Conservation (phyloP, 148 eudicot species). For the Rhododendron williamsianum region DNA sequence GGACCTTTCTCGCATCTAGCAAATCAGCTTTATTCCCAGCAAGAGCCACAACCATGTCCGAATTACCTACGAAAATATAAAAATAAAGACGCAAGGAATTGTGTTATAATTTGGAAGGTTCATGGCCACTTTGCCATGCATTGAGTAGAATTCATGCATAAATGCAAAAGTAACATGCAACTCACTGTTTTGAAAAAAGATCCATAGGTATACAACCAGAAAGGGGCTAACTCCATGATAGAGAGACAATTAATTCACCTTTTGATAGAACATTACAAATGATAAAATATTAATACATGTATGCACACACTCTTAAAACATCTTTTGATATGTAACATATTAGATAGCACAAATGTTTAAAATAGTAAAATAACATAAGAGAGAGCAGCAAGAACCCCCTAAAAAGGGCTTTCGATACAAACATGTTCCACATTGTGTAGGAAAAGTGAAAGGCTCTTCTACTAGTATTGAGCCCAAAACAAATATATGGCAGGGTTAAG, state of each 20-base stretch:
- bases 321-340: no score
- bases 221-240: neutral
- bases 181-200: neutral
- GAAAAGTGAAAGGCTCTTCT: neutral
- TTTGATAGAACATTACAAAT: neutral
- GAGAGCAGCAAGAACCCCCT: neutral
- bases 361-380: neutral
- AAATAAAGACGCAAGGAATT: neutral
- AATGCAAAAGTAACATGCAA: neutral
- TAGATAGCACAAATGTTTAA: neutral
- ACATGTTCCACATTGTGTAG: neutral
- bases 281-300: neutral
- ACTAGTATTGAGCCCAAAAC: neutral
- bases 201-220: neutral
- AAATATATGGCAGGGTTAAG: neutral
- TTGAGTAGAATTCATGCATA: neutral
- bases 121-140: neutral
- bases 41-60: conserved; percentile 22
- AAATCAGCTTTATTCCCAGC: conserved; percentile 41
- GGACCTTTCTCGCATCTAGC: conserved; percentile 20
- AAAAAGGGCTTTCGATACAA: neutral
- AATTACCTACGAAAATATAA: conserved; percentile 13
- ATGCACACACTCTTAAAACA: neutral
- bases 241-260: neutral
- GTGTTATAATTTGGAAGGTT: neutral